Evolutionary conservation across 495 filamentous ascomycete genomes (phyloP), one percentile per base, ranked within the genome.

Genomic region (Penicillium maclennaniae): DNA sequence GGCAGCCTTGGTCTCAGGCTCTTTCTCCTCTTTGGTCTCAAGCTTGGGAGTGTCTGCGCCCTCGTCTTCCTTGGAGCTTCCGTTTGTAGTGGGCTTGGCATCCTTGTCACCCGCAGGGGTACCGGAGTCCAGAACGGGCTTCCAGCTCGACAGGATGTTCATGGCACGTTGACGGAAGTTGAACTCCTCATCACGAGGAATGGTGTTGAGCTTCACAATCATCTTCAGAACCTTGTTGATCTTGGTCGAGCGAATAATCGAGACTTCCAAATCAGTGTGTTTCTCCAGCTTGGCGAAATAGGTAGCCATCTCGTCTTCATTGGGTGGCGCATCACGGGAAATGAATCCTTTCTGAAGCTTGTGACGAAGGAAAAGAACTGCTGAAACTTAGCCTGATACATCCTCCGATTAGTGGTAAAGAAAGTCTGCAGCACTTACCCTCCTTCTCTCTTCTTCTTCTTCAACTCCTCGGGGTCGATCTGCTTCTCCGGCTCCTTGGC

Each of bases 191-290:
- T 97, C 91, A 38, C 83, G 85, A 5, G 91, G 91, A 54, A 96
- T 95, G 4, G 79, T 76, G 16, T 79, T 69, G 3, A 96, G 77
- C 73, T 93, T 95, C 58, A 95, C 76, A 62, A 97, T 92, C 38
- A 83, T 89, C 72, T 90, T 92, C 43, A 96, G 78, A 8, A 97
- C 91, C 72, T 96, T 96, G 79, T 95, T 88, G 69, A 96, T 95
- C 77, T 95, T 95, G 31, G 91, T 96, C 6, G 67, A 71, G 45
- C 84, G 79, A 59, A 97, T 95, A 57, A 95, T 92, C 57, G 81
- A 83, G 14, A 87, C 88, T 56, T 96, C 92, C 19, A 96, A 80
- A 48, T 95, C 88, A 1, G 80, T 72, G 61, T 87, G 84, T 4
- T 71, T 81, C 67, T 97, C 92, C 6, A 97, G 79, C 65, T 91